Percentiles rank a stretch among this genome's conserved stretches.
These are phyloP conservation scores for Pichia ethanolica DNA, from an alignment of 805 yeast species.

Conservation along the genomic window DNA sequence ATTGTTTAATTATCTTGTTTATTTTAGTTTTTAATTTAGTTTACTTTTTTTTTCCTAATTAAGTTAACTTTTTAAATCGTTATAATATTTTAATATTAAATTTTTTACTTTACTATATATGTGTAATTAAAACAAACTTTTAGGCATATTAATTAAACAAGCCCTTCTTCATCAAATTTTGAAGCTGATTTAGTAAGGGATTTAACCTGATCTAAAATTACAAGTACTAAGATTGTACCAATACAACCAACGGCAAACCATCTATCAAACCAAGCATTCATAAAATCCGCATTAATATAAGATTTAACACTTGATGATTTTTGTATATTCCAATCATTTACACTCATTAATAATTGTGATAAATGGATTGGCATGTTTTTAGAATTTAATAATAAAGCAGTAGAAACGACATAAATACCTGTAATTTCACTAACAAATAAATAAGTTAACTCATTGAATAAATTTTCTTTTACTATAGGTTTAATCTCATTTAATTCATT, in stretches of 20 bases:
- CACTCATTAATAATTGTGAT: constrained; percentile 25
- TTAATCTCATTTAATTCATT: background rate
- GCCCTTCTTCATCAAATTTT: constrained; percentile 24
- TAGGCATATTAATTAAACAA: constrained; percentile 11
- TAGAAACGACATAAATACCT: constrained; percentile 45
- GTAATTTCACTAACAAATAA: constrained; percentile 29
- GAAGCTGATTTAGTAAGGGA: background rate
- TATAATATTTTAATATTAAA: background rate
- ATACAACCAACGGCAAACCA: constrained; percentile 40
- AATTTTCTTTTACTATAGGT: background rate
- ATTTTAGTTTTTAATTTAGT: background rate
- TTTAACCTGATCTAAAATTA: constrained; percentile 17
- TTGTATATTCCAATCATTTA: background rate
- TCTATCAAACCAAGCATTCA: constrained; percentile 46
- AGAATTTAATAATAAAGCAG: constrained; percentile 42
- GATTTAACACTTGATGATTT: background rate
- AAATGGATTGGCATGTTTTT: constrained; percentile 38
- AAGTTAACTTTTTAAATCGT: background rate
- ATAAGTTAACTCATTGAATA: background rate
- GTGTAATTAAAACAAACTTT: too few relatives aligned
- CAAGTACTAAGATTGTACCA: constrained; percentile 24
- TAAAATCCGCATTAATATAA: constrained; percentile 27
- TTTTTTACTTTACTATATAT: too few relatives aligned
- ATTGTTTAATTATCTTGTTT: too few relatives aligned
- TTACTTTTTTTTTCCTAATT: background rate